phyloP scores from a whole-genome alignment of 805 yeast species.

The Candida coleopterorum region DNA sequence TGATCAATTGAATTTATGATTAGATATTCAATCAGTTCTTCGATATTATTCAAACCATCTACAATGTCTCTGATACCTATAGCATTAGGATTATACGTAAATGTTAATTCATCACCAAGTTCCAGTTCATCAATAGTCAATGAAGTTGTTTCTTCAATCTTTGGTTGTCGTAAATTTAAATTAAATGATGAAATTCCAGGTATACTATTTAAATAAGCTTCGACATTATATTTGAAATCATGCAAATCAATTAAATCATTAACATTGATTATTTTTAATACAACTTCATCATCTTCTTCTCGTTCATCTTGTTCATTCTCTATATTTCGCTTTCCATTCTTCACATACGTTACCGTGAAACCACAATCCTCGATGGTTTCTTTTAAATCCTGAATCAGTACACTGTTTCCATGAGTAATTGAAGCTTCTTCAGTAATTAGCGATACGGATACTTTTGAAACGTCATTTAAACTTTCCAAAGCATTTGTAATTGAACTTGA shows the following conservation, averaged over 20 bases:
- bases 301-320: slow-evolving; percentile 3
- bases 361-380: slow-evolving; percentile 55
- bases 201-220: slow-evolving; percentile 30
- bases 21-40: slow-evolving; percentile 48
- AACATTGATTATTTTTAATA: slow-evolving; percentile 32
- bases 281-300: slow-evolving; percentile 23
- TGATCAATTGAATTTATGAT: slow-evolving; percentile 48
- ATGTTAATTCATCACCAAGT: slow-evolving; percentile 27
- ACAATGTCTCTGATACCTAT: slow-evolving; percentile 66
- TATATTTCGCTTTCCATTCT: not conserved
- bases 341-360: slow-evolving; percentile 13
- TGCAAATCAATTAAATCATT: slow-evolving; percentile 21
- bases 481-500: slow-evolving; percentile 34
- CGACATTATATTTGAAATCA: slow-evolving; percentile 34
- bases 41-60: slow-evolving; percentile 37
- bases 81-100: slow-evolving; percentile 45
- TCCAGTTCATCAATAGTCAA: slow-evolving; percentile 6
- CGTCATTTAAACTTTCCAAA: slow-evolving; percentile 20
- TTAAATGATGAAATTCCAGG: slow-evolving; percentile 24
- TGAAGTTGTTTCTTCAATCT: not conserved
- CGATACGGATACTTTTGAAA: slow-evolving; percentile 26
- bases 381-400: slow-evolving; percentile 15
- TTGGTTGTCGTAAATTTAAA: slow-evolving; percentile 4
- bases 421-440: slow-evolving; percentile 34
- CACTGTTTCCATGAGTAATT: slow-evolving; percentile 14